Evolutionary conservation across 2,329 filamentous ascomycete species (phyloP).

Genomic region (Neopestalotiopsis sp.): DNA sequence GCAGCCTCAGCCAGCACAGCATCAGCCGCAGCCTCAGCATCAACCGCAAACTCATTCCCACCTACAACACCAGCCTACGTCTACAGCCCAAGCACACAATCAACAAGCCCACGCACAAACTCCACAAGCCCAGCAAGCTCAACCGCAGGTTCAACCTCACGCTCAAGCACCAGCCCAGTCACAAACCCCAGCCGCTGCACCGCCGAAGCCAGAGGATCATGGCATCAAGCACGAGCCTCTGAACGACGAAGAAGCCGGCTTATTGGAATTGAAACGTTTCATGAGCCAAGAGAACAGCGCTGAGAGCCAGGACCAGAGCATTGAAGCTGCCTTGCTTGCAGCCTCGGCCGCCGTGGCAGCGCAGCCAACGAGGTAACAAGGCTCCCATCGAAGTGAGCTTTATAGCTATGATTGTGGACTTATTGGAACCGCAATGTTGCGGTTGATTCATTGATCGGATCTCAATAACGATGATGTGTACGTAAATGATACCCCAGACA

Average conservation of each 20-base stretch:
- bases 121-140: background rate
- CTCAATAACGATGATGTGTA: background rate
- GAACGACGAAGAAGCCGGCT: slow-evolving; percentile 11
- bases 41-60: background rate
- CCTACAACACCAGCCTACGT: background rate
- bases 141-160: background rate
- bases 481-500: slow-evolving; percentile 10
- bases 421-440: background rate
- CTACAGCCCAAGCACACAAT: background rate
- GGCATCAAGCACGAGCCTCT: slow-evolving; percentile 11
- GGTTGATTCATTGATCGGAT: background rate
- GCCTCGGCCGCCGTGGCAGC: background rate
- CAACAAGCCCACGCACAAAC: background rate
- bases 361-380: background rate
- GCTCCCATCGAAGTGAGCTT: background rate
- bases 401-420: background rate
- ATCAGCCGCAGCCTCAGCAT: slow-evolving; percentile 1
- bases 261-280: slow-evolving; percentile 1
- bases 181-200: background rate
- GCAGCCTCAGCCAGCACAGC: slow-evolving; percentile 18
- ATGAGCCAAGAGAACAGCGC: slow-evolving; percentile 4
- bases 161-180: background rate
- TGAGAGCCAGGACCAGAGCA: background rate
- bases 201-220: background rate
- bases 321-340: background rate